Base-by-base conservation (phyloP, 2,329 filamentous ascomycete species). In the Fusarium sp. region DNA sequence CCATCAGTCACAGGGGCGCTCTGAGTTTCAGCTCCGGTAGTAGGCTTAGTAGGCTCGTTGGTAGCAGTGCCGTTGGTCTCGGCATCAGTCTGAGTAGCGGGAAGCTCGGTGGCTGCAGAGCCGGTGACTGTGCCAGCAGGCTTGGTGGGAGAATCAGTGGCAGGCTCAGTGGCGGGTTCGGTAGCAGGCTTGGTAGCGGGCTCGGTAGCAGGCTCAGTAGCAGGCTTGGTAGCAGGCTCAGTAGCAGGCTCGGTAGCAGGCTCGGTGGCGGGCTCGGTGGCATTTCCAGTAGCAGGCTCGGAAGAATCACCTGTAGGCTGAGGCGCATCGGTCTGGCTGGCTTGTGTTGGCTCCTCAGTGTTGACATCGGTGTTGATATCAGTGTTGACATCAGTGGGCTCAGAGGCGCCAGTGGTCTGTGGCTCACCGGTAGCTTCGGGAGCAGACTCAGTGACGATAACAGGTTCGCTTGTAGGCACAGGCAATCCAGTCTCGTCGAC, bases 51-150 rank as follows among this genome's bases (percentile, higher is more conserved):
- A 17, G 57, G 48, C 49, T 69, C 56, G 17, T 26, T 39, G 8
- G 64, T 70, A 36, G 47, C 52, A 56, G 56, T 69, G 19, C 45
- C 68, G n/a, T 67, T 58, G 15, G 56, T 62, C 38, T 69, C 65
- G 3, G 40, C 38, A 19, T 63, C 57, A 14, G 65, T 66, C 46
- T 68, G 44, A 15, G 66, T 61, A 23, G 46, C 56, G 36, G 57
- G 57, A 11, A 30, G 42, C 8, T 50, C 57, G 1, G 57, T 61
- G 10, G 57, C 56, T 12, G 7, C 57, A 6, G 46, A 42, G 21
- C 17, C 56, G 14, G 57, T 39, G n/a, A 46, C 57, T 8, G 57
- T 61, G 17, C 60, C 46, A 11, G 60, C 36, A 21, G 57, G 57
- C 32, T 61, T 34, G n/a, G 55, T 68, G 11, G 59, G 53, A 7